Percentiles rank a stretch among this genome's conserved stretches.
phyloP scores from a whole-genome alignment of 1,139 yeast species.

The Nakaseomyces delphensis region DNA sequence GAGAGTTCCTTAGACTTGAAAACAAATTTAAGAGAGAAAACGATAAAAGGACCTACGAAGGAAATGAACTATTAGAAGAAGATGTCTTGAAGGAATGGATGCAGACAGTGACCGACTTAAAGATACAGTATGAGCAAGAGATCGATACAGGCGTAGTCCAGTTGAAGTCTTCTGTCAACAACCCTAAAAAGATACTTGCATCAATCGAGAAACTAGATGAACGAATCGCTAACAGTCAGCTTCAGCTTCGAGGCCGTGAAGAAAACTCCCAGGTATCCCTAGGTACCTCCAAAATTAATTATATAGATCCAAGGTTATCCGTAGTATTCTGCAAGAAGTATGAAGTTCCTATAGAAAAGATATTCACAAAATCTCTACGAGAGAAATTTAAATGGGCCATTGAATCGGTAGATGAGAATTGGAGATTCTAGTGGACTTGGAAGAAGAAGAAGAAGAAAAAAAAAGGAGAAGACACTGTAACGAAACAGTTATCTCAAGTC shows the following conservation, averaged over 20 bases:
- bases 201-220: constrained; percentile 68
- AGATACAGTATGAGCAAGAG: constrained; percentile 50
- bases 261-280: constrained; percentile 90
- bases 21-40: constrained; percentile 69
- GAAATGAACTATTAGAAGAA: constrained; percentile 45
- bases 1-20: constrained; percentile 54
- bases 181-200: constrained; percentile 65
- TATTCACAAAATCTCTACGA: constrained; percentile 81
- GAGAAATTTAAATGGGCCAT: constrained; percentile 96
- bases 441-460: background rate
- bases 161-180: constrained; percentile 39
- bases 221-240: constrained; percentile 57
- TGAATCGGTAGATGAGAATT: constrained; percentile 66
- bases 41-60: constrained; percentile 57
- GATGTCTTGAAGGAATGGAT: constrained; percentile 52
- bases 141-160: constrained; percentile 53
- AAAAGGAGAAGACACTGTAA: background rate
- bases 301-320: constrained; percentile 88
- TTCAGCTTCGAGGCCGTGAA: constrained; percentile 83
- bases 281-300: constrained; percentile 88
- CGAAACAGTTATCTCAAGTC: too few species aligned
- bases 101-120: constrained; percentile 48
- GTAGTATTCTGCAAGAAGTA: constrained; percentile 83
- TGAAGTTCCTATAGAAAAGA: constrained; percentile 83
- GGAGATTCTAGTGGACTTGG: constrained; percentile 34